Percentiles rank a stretch among this genome's conserved stretches.
phyloP scores from a whole-genome alignment of 2,329 filamentous ascomycete genomes.

The Nigrospora oryzae region DNA sequence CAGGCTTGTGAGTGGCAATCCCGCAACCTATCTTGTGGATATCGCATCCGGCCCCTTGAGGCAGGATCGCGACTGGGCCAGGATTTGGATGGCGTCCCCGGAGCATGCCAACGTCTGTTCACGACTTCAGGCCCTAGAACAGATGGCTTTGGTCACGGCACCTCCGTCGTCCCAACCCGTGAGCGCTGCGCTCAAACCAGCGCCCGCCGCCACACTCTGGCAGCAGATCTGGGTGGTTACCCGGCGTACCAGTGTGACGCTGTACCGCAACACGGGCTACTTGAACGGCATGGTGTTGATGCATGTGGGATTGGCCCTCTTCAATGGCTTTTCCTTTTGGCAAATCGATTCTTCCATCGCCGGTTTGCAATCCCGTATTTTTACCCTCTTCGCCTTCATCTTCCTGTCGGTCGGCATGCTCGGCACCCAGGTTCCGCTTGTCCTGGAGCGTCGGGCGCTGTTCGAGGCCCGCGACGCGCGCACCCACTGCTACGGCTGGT shows the following conservation, averaged over 20 bases:
- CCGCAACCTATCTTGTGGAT: constrained; percentile 36
- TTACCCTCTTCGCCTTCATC: constrained; percentile 59
- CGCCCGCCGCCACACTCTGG: constrained; percentile 58
- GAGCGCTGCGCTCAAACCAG: constrained; percentile 14
- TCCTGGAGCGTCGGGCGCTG: constrained; percentile 62
- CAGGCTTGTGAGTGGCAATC: constrained; percentile 40
- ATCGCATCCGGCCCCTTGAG: background rate
- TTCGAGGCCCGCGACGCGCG: constrained; percentile 70
- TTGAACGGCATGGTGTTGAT: constrained; percentile 70
- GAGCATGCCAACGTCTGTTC: background rate
- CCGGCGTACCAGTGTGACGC: constrained; percentile 60
- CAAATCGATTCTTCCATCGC: constrained; percentile 54
- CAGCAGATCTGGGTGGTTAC: constrained; percentile 59
- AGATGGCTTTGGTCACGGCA: background rate
- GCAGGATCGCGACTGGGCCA: background rate
- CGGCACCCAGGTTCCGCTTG: constrained; percentile 66
- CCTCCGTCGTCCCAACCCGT: background rate
- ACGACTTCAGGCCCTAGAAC: background rate
- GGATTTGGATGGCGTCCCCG: background rate
- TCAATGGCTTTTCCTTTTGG: constrained; percentile 76
- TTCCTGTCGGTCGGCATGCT: constrained; percentile 62
- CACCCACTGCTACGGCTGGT: constrained; percentile 67
- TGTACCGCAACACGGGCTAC: constrained; percentile 71
- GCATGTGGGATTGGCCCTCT: constrained; percentile 61
- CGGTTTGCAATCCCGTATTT: constrained; percentile 71